Base-by-base conservation (phyloP, 805 yeast genomes). In the Metahyphopichia silvanorum region DNA sequence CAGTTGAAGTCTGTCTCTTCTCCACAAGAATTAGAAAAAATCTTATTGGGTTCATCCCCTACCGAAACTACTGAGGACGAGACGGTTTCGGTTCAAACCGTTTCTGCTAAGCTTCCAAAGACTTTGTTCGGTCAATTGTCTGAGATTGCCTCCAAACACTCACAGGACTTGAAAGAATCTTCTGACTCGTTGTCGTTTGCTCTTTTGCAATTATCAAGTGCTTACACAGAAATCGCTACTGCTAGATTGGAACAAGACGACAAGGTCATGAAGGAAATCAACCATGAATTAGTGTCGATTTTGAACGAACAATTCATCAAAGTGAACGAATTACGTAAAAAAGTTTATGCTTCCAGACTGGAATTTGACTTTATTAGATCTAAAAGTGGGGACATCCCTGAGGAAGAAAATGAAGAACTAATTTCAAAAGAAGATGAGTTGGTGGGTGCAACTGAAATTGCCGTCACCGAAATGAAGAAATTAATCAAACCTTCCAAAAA, bases 391-490 rank as follows among this genome's bases (percentile, higher is more conserved):
- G 42, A 35, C 12, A 69, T 67, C 26, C 58, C 72, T 14, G 83
- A 76, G 33, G 66, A 63, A 25, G 69, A 79, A 43, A 63, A 66
- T 39, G 71, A 69, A 42, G 76, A 73, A 34, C 60, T 76, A 43
- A 79, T 77, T 38, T 53, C 63, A 12, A 68, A 69, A 39, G 95
- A 85, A 57, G 95, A 85, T 52, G 91, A 82, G 40, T 74, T 85
- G 43, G 93, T 85, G 21, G 75, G 79, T 44, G 86, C 87, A 16
- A 84, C 88, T 4, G 82, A 83, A 36, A 63, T 71, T 17, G 93
- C 95, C 0, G 93, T 83, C n/a, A 75, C 77, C 46, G 77, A 79
- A 33, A 83, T 85, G 93, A 78, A 82, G 55, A 76, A 71, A 43
- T 65, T 85, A 35, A 76, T 85, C 43, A 76, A 73, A 40, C 86